Evolutionary conservation across 75 land plant species (phyloP), one percentile per base, ranked within the genome.

Genomic region (Isoetes taiwanensis): DNA sequence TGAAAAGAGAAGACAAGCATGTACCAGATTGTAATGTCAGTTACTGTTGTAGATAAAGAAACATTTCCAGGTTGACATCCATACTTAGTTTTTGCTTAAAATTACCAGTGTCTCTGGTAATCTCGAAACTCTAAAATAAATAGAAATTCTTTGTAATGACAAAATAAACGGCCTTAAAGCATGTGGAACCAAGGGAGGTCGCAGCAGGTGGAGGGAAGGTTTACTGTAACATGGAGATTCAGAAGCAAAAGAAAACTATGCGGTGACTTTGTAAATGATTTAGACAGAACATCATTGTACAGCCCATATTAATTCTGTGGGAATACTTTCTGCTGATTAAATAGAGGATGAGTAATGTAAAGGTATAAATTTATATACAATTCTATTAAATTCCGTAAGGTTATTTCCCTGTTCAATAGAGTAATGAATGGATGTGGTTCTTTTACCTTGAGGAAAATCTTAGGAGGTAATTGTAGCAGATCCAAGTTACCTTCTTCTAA

Each of bases 371-470:
- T 26, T 14, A 23, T 8, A 4, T 23, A 4, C 31, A 54, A 26
- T 29, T 19, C 6, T 12, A 50, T 19, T 12, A 17, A 53, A 1
- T 50, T 25, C 24, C 21, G 28, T 50, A 0, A 8, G 29, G 6
- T 54, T 0, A 28, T 52, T 2, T 52, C 24, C 54, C 14, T 52
- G 54, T 17, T 23, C 24, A 2, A 20, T 34, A 2, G n/a, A 12
- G 12, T 12, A 2, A 58, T 58, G 26, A 17, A 58, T 30, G 21
- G 38, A 41, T 30, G 37, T 58, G 19, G 26, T 34, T 2, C 2
- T 0, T 10, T 38, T 43, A 65, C 73, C 73, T 64, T 64, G 3
- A 70, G 56, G 14, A 52, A 31, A 26, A 63, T 10, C 29, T 70
- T 64, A 6, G 59, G 52, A 0, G 56, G 54, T 57, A 67, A 34